Percentiles rank a stretch among this genome's conserved stretches.
Evolutionary conservation across 352 stramenopile species (phyloP).

Genomic region (Saprolegnia parasitica): DNA sequence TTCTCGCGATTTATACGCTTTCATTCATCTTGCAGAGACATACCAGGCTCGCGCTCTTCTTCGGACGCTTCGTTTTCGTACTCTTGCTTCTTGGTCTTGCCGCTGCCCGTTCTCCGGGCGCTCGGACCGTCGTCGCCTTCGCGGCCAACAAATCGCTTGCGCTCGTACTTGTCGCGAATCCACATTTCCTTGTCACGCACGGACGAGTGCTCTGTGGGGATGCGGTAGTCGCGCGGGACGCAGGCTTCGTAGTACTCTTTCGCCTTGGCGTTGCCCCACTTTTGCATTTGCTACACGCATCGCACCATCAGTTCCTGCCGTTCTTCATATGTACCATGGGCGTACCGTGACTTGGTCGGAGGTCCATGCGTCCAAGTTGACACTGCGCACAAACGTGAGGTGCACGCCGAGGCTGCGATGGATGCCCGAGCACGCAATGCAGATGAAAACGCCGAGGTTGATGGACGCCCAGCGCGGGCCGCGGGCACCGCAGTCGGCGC

Average conservation of each 20-base stretch:
- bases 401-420: constrained; percentile 91
- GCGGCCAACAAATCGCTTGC: constrained; percentile 67
- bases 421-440: constrained; percentile 91
- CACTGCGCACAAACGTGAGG: constrained; percentile 89
- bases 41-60: constrained; percentile 30
- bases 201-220: constrained; percentile 69
- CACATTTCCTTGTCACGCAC: constrained; percentile 88
- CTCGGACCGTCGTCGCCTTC: constrained; percentile 36
- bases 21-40: neutral
- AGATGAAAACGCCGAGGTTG: constrained; percentile 94
- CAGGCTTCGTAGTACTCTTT: constrained; percentile 89
- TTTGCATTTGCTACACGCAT: constrained; percentile 79
- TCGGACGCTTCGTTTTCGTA: constrained; percentile 42
- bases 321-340: constrained; percentile 1
- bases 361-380: constrained; percentile 93
- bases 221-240: constrained; percentile 67
- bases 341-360: constrained; percentile 74
- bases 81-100: constrained; percentile 42
- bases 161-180: constrained; percentile 89
- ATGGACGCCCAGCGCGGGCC: constrained; percentile 91
- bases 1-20: neutral
- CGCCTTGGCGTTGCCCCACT: constrained; percentile 83
- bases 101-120: constrained; percentile 29
- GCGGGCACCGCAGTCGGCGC: constrained; percentile 81
- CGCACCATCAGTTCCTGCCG: neutral